Evolutionary conservation across 139 green algal genomes (phyloP).

Genomic region (Tetraselmis chui): DNA sequence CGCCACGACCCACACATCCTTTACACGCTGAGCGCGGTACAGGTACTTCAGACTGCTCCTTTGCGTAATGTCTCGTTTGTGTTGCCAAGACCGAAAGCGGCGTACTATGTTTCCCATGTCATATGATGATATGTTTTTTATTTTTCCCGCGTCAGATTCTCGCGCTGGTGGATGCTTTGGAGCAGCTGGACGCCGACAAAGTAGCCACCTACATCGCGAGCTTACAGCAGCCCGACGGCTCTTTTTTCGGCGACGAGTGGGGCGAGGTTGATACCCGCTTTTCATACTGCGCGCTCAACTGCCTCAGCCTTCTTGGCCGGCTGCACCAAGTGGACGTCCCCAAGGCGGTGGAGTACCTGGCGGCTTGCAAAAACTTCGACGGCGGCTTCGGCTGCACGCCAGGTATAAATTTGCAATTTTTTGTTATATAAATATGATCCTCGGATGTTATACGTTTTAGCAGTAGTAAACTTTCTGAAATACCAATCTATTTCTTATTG

Average conservation of each 20-base stretch:
- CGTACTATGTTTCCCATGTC: too few species aligned
- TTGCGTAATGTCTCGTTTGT: too few species aligned
- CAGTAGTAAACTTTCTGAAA: too few species aligned
- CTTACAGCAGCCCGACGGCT: slow-evolving; percentile 84
- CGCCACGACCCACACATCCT: slow-evolving; percentile 92
- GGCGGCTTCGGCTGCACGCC: slow-evolving; percentile 87
- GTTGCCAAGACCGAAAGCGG: too few species aligned
- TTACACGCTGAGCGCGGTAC: slow-evolving; percentile 92
- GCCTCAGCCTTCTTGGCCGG: slow-evolving; percentile 44
- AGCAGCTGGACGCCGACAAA: background rate
- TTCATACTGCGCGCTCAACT: slow-evolving; percentile 84
- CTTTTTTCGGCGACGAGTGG: slow-evolving; percentile 90
- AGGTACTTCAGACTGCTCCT: too few species aligned
- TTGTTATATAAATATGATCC: too few species aligned
- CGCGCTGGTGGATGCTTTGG: background rate
- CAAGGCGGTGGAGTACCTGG: slow-evolving; percentile 66
- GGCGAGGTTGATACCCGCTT: slow-evolving; percentile 97
- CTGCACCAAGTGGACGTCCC: slow-evolving; percentile 41
- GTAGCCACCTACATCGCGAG: slow-evolving; percentile 52
- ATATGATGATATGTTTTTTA: too few species aligned
- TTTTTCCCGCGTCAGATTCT: background rate
- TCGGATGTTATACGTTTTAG: too few species aligned
- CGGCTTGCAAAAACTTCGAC: slow-evolving; percentile 92
- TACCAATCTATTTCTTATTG: too few species aligned
- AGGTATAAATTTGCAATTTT: too few species aligned